Base-by-base conservation (phyloP, 78 protist genomes). In the Protostelium mycophagum region DNA sequence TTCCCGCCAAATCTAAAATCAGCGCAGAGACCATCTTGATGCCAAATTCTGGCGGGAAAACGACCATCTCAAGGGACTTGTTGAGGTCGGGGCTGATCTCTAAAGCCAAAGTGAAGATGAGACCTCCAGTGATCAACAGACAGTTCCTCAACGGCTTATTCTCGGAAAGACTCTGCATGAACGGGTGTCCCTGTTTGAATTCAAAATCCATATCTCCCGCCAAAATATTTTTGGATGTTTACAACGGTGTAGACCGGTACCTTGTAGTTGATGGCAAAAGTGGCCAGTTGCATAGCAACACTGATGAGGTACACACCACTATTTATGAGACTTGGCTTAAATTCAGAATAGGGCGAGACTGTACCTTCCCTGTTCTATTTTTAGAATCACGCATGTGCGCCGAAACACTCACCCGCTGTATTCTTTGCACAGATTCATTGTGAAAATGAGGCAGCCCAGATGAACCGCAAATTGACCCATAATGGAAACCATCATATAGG, bases 261-360 rank as follows among this genome's bases (percentile, higher is more conserved):
- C 85, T 90, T 91, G 94, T 98, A 97, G 51, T 98, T 98, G 87
- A 95, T 92, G 34, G 95, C 97, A 88, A 97, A 98, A 28, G 97
- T 97, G 23, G 96, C 87, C 9, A 93, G 92, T 39, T 95, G 97
- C 96, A 89, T 89, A 9, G 90, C 51, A 29, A 73, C 51, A 1
- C 97, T 83, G 37, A 96, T 85, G 36, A 97, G 87, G 86, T 83
- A 98, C 10, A 98, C 96, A 29, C 92, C 95, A 10, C 89, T 36
- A 90, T 98, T 98, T 34, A 97, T 34, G 5, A 97, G 29, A 84
- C 35, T 88, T 34, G 99, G 99, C 38, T 83, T 63, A 35, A 98
- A 98, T 83, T 91, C 89, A 28, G 93, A 83, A 35, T 96, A 98
- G 29, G 90, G 94, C 39, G 86, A 89, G 28, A 83, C 35, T 10